Percentiles rank a stretch among this genome's conserved stretches.
Conservation (phyloP, 352 stramenopile genomes). For the Globisporangium camurandrum region DNA sequence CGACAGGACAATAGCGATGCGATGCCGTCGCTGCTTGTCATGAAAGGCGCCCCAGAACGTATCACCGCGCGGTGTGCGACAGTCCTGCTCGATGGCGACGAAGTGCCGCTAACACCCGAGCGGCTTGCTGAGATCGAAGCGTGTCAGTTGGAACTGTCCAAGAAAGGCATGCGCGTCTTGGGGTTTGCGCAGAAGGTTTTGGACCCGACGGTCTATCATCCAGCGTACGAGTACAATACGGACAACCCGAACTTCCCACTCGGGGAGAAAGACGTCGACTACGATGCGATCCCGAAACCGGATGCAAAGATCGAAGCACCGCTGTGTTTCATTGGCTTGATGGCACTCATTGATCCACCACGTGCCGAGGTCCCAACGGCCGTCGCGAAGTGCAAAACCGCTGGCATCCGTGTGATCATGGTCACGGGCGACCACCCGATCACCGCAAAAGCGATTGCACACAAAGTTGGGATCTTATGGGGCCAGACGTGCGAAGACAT, state of each 20-base stretch:
- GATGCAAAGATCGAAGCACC: slow-evolving; percentile 69
- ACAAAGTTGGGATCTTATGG: slow-evolving; percentile 91
- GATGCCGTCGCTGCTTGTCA: slow-evolving; percentile 17
- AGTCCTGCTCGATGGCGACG: slow-evolving; percentile 33
- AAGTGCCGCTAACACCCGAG: slow-evolving; percentile 90
- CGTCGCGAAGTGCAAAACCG: slow-evolving; percentile 88
- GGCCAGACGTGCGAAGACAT: slow-evolving; percentile 79
- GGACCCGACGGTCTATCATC: slow-evolving; percentile 32
- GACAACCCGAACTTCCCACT: slow-evolving; percentile 77
- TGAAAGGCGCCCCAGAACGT: slow-evolving; percentile 90
- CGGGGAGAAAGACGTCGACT: slow-evolving; percentile 80
- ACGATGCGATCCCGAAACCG: slow-evolving; percentile 46
- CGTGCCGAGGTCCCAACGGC: slow-evolving; percentile 82
- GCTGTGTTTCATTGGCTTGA: slow-evolving; percentile 91
- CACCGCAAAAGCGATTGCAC: slow-evolving; percentile 90
- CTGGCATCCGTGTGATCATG: slow-evolving; percentile 92
- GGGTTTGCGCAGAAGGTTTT: slow-evolving; percentile 58
- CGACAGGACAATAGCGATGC: slow-evolving; percentile 29
- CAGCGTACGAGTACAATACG: slow-evolving; percentile 68
- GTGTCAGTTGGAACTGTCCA: slow-evolving; percentile 40
- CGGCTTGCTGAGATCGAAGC: slow-evolving; percentile 65
- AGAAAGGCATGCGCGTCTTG: slow-evolving; percentile 67
- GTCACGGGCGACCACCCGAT: slow-evolving; percentile 91
- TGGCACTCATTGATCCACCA: slow-evolving; percentile 94
- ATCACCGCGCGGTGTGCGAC: slow-evolving; percentile 78